Evolutionary conservation across 176 grass and related monocot genomes (phyloP).

Genomic region (Oryza australiensis): DNA sequence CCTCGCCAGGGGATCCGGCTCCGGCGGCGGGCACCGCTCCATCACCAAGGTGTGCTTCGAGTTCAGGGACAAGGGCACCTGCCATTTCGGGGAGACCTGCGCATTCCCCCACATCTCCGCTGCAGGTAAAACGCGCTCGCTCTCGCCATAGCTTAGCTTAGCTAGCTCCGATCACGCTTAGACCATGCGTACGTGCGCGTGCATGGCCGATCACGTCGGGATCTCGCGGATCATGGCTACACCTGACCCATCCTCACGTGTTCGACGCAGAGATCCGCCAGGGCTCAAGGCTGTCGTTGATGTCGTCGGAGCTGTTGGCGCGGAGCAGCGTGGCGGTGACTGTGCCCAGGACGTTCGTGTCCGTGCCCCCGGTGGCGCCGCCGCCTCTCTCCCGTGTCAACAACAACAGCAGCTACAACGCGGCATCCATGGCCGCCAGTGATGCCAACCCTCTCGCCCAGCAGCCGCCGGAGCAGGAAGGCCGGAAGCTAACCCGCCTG

Average conservation of each 20-base stretch:
- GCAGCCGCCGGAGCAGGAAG: not conserved
- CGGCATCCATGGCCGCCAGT: not conserved
- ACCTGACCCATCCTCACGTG: not conserved
- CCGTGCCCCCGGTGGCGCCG: not conserved
- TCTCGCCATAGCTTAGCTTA: not conserved
- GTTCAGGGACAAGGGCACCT: conserved; percentile 41
- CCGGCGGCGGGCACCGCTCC: not conserved
- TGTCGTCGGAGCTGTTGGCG: not conserved
- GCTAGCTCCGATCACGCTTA: not conserved
- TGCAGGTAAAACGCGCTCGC: not conserved
- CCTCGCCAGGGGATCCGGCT: not conserved
- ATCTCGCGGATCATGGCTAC: conserved; percentile 13
- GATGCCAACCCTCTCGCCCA: not conserved
- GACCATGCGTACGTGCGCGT: conserved; percentile 19
- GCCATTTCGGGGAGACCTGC: conserved; percentile 46
- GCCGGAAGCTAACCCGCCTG: conserved; percentile 12
- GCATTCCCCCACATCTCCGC: conserved; percentile 29
- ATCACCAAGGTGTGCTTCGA: conserved; percentile 40
- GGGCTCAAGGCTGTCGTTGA: not conserved
- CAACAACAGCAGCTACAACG: not conserved
- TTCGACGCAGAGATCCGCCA: not conserved
- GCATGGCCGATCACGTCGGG: conserved; percentile 42
- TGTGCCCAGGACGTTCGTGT: not conserved
- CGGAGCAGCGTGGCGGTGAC: not conserved
- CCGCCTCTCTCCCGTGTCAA: not conserved